Base-by-base conservation (phyloP, 805 yeast species). In the Yamadazyma ubonensis region DNA sequence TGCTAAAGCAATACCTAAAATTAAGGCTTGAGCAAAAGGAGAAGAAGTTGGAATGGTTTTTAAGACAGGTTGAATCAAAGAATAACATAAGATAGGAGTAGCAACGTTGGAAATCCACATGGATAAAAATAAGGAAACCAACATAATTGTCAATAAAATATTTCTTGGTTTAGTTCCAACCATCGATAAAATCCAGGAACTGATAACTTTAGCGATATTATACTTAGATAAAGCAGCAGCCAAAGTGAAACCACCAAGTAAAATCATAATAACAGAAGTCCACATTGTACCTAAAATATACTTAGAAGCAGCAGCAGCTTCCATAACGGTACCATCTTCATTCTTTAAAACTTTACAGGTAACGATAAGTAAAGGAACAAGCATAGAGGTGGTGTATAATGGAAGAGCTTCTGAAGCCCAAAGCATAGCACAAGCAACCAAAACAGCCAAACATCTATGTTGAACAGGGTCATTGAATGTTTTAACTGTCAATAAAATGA, bases 61-160 rank as follows among this genome's bases (percentile, higher is more conserved):
- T 49, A 91, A 67, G 16, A 91, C 68, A 0, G 98, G 97, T 61
- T 90, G 96, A 43, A 91, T 82, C 46, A 91, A 85, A 5, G 96
- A 88, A 54, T 77, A 87, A 63, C 96, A 86, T 40, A 91, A 72
- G 2, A 91, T 97, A 0, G 99, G 99, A 0, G 98, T 93, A 1
- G 99, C 99, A 30, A 91, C 98, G 59, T 91, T 91, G 18, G 95
- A 84, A 28, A 91, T 93, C 95, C 96, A 90, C 87, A 91, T 89
- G 4, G 96, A 81, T 29, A 86, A 80, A 53, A 91, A 79, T 28
- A 90, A 69, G 0, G 97, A 86, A 22, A 91, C 91, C 33, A 75
- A 65, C 97, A 93, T 88, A 44, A 88, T 81, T 4, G 91, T 78
- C 30, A 90, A 63, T 25, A 90, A 66, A 16, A 91, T 83, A 28